phyloP scores from a whole-genome alignment of 2,329 filamentous ascomycete genomes.

The Verticillium klebahnii region DNA sequence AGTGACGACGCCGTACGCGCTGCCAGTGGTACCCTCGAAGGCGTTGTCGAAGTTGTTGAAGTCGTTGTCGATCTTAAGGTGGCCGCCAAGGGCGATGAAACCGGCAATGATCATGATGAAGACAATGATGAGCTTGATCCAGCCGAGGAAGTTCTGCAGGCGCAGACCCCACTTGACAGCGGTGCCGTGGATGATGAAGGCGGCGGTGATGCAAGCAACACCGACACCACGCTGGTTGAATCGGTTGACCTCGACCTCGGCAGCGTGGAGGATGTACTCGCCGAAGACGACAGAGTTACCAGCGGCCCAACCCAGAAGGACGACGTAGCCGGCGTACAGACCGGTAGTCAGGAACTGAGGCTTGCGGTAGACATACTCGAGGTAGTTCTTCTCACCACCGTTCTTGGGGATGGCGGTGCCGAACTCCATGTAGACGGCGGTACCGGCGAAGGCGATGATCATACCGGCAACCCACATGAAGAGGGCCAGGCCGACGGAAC shows the following conservation, averaged over 20 bases:
- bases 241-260: slow-evolving; percentile 54
- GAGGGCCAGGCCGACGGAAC: slow-evolving; percentile 57
- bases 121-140: slow-evolving; percentile 62
- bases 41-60: slow-evolving; percentile 59
- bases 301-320: slow-evolving; percentile 61
- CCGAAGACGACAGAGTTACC: slow-evolving; percentile 67
- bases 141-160: slow-evolving; percentile 61
- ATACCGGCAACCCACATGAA: slow-evolving; percentile 61
- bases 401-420: slow-evolving; percentile 61
- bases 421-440: slow-evolving; percentile 62
- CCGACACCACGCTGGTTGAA: slow-evolving; percentile 67
- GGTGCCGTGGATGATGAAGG: slow-evolving; percentile 61
- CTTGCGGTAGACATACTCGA: slow-evolving; percentile 58
- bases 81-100: slow-evolving; percentile 57
- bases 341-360: slow-evolving; percentile 58
- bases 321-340: slow-evolving; percentile 56
- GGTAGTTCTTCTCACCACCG: slow-evolving; percentile 64
- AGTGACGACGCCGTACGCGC: slow-evolving; percentile 63
- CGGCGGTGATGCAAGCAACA: slow-evolving; percentile 60
- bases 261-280: slow-evolving; percentile 65
- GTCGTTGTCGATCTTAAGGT: slow-evolving; percentile 52
- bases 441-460: slow-evolving; percentile 57
- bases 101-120: slow-evolving; percentile 61
- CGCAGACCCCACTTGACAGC: slow-evolving; percentile 63
- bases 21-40: slow-evolving; percentile 62